Evolutionary conservation across 2,329 filamentous ascomycete genomes (phyloP).

Genomic region (Aspergillus nomiae): DNA sequence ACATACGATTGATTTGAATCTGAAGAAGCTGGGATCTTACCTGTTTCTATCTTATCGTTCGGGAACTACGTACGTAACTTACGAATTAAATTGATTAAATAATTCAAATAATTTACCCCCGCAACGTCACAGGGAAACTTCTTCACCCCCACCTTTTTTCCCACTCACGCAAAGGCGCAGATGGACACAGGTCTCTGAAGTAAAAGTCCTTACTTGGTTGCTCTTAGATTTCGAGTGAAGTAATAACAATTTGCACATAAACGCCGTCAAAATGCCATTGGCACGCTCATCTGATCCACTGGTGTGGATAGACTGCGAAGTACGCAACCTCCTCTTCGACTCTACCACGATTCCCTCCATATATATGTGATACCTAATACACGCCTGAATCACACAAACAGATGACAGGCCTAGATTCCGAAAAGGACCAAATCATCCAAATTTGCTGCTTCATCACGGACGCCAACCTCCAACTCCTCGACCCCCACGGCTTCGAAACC

Average conservation of each 20-base stretch:
- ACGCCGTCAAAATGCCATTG: conserved; percentile 41
- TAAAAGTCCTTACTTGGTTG: neutral
- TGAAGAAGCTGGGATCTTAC: neutral
- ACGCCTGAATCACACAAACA: conserved; percentile 37
- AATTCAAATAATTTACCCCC: neutral
- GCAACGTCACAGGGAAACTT: neutral
- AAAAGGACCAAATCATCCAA: conserved; percentile 82
- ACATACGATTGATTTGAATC: neutral
- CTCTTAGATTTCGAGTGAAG: neutral
- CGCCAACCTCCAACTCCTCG: conserved; percentile 72
- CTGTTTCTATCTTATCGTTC: neutral
- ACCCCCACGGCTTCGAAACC: conserved; percentile 75
- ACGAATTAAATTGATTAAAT: neutral
- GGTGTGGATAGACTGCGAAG: conserved; percentile 84
- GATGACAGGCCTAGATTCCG: conserved; percentile 88
- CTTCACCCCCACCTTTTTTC: neutral
- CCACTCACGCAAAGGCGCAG: neutral
- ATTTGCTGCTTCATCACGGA: conserved; percentile 92
- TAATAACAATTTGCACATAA: neutral
- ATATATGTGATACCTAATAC: neutral
- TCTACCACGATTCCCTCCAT: neutral
- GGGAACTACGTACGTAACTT: neutral
- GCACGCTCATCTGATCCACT: conserved; percentile 63
- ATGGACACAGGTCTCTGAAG: too few relatives aligned
- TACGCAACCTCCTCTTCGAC: conserved; percentile 30